Conservation (phyloP, 2,329 filamentous ascomycete species). For the Epichloe baconii region DNA sequence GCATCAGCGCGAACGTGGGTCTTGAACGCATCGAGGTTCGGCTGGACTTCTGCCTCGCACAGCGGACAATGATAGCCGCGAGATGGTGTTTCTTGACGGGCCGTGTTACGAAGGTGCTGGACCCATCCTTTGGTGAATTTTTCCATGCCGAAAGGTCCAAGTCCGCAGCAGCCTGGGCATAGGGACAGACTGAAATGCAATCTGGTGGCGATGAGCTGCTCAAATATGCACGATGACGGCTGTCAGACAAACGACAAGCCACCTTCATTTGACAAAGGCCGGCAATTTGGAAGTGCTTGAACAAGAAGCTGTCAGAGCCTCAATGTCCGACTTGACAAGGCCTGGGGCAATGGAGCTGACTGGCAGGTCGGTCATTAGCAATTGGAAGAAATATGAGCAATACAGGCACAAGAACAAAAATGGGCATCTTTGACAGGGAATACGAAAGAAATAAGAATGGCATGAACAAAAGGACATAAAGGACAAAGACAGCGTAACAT, state of each 20-base stretch:
- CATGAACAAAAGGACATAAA: not conserved
- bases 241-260: not conserved
- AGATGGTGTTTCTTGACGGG: constrained; percentile 10
- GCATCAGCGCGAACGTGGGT: constrained; percentile 12
- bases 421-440: not conserved
- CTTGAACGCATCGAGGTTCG: constrained; percentile 15
- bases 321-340: not conserved
- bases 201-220: not conserved
- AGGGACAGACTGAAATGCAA: not conserved
- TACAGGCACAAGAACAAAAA: not conserved
- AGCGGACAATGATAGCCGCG: constrained; percentile 10
- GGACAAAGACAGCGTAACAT: not conserved
- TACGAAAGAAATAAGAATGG: not conserved
- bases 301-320: not conserved
- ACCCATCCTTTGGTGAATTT: constrained; percentile 12
- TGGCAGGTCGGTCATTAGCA: not conserved
- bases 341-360: not conserved
- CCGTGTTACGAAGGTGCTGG: constrained; percentile 12
- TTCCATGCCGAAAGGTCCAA: constrained; percentile 3
- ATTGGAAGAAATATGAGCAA: not conserved
- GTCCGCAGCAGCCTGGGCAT: not conserved
- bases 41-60: constrained; percentile 14
- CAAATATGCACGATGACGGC: not conserved
- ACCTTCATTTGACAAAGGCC: not conserved
- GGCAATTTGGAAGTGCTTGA: not conserved